These are phyloP conservation scores for Piloderma croceum DNA, from an alignment of 768 basidiomycete species.

Conservation along the genomic window DNA sequence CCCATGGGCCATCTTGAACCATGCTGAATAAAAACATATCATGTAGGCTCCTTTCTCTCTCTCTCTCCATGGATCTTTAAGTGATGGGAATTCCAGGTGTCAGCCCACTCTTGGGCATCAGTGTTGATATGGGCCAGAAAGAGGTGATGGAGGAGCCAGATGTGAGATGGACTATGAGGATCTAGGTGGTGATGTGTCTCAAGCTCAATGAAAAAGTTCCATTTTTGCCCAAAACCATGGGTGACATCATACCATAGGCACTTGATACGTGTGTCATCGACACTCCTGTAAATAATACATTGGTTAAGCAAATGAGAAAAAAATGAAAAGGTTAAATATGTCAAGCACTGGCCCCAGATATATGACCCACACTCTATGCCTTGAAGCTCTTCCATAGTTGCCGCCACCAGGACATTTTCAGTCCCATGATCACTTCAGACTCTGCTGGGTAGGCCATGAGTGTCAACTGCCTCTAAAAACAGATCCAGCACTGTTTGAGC, in stretches of 20 bases:
- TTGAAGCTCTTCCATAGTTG: too few relatives aligned
- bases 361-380: too few relatives aligned
- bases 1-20: too few relatives aligned
- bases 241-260: slow-evolving; percentile 34
- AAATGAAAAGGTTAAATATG: background rate
- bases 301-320: background rate
- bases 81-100: slow-evolving; percentile 28
- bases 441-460: too few relatives aligned
- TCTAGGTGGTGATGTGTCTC: slow-evolving; percentile 24
- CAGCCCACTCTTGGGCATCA: slow-evolving; percentile 21
- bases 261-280: slow-evolving; percentile 20
- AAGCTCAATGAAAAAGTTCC: slow-evolving; percentile 27
- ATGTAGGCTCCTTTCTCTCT: slow-evolving; percentile 7
- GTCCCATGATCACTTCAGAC: too few relatives aligned
- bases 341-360: too few relatives aligned
- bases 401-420: too few relatives aligned
- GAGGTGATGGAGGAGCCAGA: slow-evolving; percentile 33
- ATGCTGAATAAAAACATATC: slow-evolving; percentile 20
- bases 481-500: too few relatives aligned
- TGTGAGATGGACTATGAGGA: slow-evolving; percentile 18
- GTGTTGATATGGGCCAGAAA: slow-evolving; percentile 25
- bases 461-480: too few relatives aligned
- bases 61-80: slow-evolving; percentile 8
- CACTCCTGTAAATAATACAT: slow-evolving; percentile 7
- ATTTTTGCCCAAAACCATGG: slow-evolving; percentile 23